Conservation (phyloP, 495 filamentous ascomycete genomes). For the Xylaria curta region DNA sequence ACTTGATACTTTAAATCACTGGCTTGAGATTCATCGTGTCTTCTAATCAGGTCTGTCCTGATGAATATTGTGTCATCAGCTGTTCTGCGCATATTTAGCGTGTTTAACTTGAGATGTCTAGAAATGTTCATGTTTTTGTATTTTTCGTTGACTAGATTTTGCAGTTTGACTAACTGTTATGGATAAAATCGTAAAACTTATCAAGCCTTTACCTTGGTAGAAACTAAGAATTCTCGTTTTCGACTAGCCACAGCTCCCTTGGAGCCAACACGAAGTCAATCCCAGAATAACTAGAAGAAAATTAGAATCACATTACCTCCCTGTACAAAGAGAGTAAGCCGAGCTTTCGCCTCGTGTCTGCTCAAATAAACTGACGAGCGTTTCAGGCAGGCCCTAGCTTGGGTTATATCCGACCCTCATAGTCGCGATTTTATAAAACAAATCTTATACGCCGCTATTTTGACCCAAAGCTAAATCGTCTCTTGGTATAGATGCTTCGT, state of each 20-base stretch:
- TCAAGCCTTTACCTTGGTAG: background rate
- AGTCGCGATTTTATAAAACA: background rate
- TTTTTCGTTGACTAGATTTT: background rate
- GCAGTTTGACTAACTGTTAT: background rate
- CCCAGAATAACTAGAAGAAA: background rate
- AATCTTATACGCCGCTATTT: background rate
- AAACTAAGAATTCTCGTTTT: background rate
- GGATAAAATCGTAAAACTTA: background rate
- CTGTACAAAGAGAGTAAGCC: background rate
- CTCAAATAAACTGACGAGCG: background rate
- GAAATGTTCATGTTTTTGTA: background rate
- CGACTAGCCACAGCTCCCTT: background rate
- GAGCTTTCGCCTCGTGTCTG: background rate
- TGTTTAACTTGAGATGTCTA: background rate
- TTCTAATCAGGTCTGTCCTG: background rate
- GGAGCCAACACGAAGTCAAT: background rate
- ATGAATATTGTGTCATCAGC: background rate
- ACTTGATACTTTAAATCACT: background rate
- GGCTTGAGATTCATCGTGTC: background rate
- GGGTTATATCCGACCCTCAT: background rate
- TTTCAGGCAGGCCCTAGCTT: background rate
- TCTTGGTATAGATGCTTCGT: conserved; percentile 1
- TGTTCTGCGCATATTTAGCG: background rate
- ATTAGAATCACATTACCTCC: background rate
- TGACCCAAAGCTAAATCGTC: background rate